These are phyloP conservation scores for Ilyonectria destructans DNA, from an alignment of 2,329 filamentous ascomycete species.

Conservation along the genomic window DNA sequence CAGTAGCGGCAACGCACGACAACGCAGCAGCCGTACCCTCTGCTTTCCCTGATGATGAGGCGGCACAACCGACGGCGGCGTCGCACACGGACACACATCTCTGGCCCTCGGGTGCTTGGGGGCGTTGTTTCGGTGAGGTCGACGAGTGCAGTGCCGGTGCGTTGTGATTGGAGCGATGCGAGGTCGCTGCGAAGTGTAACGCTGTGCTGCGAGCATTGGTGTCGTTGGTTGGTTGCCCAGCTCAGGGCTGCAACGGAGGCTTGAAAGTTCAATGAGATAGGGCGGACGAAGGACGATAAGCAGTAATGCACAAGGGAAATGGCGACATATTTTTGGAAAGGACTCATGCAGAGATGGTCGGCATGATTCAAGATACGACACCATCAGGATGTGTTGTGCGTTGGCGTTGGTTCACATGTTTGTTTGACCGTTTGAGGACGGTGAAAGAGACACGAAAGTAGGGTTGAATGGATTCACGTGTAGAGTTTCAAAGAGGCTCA, in stretches of 20 bases:
- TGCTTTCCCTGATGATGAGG: neutral
- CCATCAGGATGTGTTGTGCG: neutral
- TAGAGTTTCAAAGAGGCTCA: neutral
- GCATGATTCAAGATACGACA: neutral
- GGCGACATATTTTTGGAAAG: neutral
- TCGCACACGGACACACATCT: neutral
- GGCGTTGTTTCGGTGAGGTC: constrained; percentile 2
- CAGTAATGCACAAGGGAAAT: neutral
- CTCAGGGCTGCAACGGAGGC: constrained; percentile 6
- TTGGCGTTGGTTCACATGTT: neutral
- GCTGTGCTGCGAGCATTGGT: constrained; percentile 10
- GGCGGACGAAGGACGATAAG: constrained; percentile 5
- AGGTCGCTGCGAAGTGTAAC: neutral
- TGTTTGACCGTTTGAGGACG: neutral
- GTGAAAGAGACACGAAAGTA: neutral
- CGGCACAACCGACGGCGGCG: neutral
- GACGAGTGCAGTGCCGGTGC: constrained; percentile 1
- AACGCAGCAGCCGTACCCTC: neutral
- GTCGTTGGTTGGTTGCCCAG: neutral
- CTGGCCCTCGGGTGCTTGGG: neutral
- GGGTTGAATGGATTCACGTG: neutral
- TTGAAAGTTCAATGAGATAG: constrained; percentile 1
- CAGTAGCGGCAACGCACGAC: neutral
- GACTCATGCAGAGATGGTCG: neutral
- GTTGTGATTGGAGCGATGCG: constrained; percentile 1